phyloP scores from a whole-genome alignment of 73 alveolate genomes.

The Tetrahymena borealis region DNA sequence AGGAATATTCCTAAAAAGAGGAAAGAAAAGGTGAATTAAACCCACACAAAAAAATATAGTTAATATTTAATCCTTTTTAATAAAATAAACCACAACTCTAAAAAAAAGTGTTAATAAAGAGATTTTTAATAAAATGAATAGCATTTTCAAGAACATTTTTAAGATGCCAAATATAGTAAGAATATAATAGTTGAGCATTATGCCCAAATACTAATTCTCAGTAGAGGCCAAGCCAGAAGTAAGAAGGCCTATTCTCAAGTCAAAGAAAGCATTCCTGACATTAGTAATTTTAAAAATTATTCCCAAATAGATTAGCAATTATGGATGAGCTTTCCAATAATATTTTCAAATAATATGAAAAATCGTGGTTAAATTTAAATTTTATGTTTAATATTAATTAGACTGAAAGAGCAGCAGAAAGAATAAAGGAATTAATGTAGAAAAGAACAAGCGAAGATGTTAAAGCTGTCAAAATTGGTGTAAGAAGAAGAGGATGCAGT shows the following conservation, averaged over 20 bases:
- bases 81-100: neutral
- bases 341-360: neutral
- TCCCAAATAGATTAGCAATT: neutral
- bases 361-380: neutral
- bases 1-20: neutral
- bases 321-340: neutral
- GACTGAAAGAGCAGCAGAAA: slow-evolving; percentile 42
- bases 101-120: neutral
- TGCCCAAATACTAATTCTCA: neutral
- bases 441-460: neutral
- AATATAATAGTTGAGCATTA: neutral
- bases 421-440: slow-evolving; percentile 21
- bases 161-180: neutral
- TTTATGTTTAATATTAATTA: neutral
- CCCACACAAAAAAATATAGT: neutral
- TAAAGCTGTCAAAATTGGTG: slow-evolving; percentile 66
- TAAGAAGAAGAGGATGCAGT: slow-evolving; percentile 73
- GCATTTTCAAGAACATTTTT: neutral
- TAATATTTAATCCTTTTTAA: too few species aligned
- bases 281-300: neutral
- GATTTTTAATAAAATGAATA: neutral
- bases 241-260: neutral
- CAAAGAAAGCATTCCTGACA: neutral
- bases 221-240: neutral
- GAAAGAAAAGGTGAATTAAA: neutral